These are phyloP conservation scores for Paraphoma sp. DNA, from an alignment of 2,329 filamentous ascomycete genomes.

Conservation along the genomic window DNA sequence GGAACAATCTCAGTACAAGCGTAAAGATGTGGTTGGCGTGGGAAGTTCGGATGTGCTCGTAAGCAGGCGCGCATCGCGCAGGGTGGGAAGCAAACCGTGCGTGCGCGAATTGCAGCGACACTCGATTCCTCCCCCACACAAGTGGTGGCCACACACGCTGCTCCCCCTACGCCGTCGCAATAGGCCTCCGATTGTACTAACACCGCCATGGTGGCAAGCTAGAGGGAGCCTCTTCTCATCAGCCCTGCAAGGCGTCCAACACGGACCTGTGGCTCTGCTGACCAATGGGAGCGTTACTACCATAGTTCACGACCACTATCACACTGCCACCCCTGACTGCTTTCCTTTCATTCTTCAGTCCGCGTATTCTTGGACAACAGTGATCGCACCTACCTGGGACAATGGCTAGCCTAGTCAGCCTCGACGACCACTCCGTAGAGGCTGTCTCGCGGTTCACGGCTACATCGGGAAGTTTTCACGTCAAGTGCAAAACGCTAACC, in stretches of 20 bases:
- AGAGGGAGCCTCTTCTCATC: slow-evolving; percentile 1
- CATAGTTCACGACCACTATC: neutral
- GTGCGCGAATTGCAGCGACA: neutral
- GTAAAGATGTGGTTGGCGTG: neutral
- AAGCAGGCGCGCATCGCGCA: neutral
- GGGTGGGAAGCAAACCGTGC: too few species aligned
- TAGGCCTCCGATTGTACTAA: neutral
- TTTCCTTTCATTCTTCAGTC: neutral
- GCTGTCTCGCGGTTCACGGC: slow-evolving; percentile 17
- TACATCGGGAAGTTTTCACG: slow-evolving; percentile 10
- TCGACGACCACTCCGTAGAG: neutral
- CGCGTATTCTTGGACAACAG: neutral
- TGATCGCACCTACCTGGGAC: slow-evolving; percentile 1
- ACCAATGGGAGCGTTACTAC: neutral
- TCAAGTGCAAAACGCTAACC: slow-evolving; percentile 15
- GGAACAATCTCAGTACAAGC: neutral
- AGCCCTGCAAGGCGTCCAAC: slow-evolving; percentile 3
- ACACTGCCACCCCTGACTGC: neutral
- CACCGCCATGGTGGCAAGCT: slow-evolving; percentile 1
- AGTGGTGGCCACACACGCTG: neutral
- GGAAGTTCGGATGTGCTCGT: neutral
- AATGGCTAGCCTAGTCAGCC: slow-evolving; percentile 16
- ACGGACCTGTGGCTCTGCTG: neutral
- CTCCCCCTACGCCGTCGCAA: neutral
- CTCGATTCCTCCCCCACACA: neutral